Evolutionary conservation across 148 eudicot genomes (phyloP).

Genomic region (Amaranthus hypochondriacus): DNA sequence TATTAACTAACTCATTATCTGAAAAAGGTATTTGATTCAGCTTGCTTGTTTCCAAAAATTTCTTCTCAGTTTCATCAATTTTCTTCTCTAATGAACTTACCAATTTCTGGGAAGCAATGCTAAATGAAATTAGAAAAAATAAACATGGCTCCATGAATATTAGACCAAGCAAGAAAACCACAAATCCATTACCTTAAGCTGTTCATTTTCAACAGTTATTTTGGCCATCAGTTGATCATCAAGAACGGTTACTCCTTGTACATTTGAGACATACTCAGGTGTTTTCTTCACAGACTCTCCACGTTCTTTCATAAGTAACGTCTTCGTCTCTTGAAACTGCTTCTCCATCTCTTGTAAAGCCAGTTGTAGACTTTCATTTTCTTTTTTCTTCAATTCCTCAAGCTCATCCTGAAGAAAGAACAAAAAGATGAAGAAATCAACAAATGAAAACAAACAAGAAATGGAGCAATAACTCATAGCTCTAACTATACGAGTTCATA

Average conservation of each 20-base stretch:
- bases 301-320: constrained; percentile 47
- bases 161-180: background rate
- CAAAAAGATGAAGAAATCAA: no score
- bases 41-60: constrained; percentile 18
- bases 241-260: constrained; percentile 34
- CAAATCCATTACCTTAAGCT: constrained; percentile 53
- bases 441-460: no score
- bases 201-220: constrained; percentile 62
- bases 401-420: constrained; percentile 42
- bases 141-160: background rate
- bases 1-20: background rate
- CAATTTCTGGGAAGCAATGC: background rate
- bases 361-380: constrained; percentile 53
- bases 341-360: constrained; percentile 64
- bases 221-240: constrained; percentile 45
- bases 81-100: constrained; percentile 59
- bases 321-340: constrained; percentile 56
- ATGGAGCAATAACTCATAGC: no score
- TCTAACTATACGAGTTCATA: no score
- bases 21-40: background rate
- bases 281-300: constrained; percentile 42
- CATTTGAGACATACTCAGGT: constrained; percentile 35
- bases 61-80: constrained; percentile 66
- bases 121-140: background rate
- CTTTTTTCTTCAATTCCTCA: constrained; percentile 63